Evolutionary conservation across 164 flowering plant species (phyloP), one percentile per base, ranked within the genome.

Genomic region (Echeveria elegans): DNA sequence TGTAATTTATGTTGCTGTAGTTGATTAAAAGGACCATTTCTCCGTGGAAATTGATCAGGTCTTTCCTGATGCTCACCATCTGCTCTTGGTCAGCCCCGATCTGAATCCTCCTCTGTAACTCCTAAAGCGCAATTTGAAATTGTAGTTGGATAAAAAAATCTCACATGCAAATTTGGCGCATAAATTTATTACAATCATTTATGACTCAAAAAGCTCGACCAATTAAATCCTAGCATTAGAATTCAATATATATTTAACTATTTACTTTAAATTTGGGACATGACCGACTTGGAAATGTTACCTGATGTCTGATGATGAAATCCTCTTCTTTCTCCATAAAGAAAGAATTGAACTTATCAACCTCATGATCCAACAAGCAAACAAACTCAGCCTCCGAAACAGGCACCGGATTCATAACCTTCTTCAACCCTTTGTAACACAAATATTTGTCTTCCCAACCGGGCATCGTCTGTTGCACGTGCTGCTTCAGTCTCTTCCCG

Each of bases 281-380:
- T 15, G 47, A 41, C 38, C 64, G 38, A 18, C 34, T 30, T 6
- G 38, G 14, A 48, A 31, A 16, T 69, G 60, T 26, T 62, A 92
- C 98, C 82, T 77, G 74, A 65, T 81, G 85, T 19, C 87, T 73
- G 73, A 93, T 93, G 16, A 93, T 75, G 82, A 83, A 93, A 52
- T 88, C 94, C 74, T 90, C 92, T 69, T 90, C 94, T 69, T 88
- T 82, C 70, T 93, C 98, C 73, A 85, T 64, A 79, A 90, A 90
- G 70, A 93, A 93, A 0, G 80, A 70, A 71, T 93, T 93, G 69
- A 93, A 86, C 83, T 90, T 93, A 4, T 88, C 96, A n/a, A 93
- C 81, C 84, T 93, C 96, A 66, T 66, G 63, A 63, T 88, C 78
- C 80, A 93, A 74, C 72, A 81, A 70, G 73, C 37, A 68, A 6